Evolutionary conservation across 768 basidiomycete species (phyloP).

Genomic region (Termitomyces heimii): DNA sequence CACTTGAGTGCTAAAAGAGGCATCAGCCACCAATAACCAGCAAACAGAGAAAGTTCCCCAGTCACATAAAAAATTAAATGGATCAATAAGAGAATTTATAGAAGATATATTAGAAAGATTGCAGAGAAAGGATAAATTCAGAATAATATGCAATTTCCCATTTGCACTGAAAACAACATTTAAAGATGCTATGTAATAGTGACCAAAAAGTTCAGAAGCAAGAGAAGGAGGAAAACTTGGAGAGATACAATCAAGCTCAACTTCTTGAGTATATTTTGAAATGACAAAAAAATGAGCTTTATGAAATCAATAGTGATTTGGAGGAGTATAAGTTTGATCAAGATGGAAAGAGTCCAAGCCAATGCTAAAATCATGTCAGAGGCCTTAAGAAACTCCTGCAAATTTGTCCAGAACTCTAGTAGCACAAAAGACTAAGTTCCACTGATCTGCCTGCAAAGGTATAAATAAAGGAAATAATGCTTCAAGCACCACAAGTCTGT

Average conservation of each 20-base stretch:
- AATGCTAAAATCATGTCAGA: too few species aligned
- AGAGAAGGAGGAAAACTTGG: background rate
- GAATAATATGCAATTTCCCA: background rate
- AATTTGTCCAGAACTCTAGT: too few species aligned
- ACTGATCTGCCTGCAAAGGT: too few species aligned
- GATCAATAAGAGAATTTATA: background rate
- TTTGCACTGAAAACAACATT: background rate
- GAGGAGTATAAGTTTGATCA: too few species aligned
- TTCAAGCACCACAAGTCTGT: too few species aligned
- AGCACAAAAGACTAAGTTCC: too few species aligned
- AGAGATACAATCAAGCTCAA: background rate
- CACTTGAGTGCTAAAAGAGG: rapidly evolving
- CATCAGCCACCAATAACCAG: background rate
- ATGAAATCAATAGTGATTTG: background rate
- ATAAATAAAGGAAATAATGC: too few species aligned
- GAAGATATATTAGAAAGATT: background rate
- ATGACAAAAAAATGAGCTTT: background rate
- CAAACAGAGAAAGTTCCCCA: background rate
- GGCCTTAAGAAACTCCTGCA: too few species aligned
- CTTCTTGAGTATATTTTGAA: background rate
- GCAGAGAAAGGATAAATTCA: background rate
- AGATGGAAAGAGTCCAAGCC: too few species aligned
- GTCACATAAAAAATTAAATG: background rate
- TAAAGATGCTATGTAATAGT: background rate
- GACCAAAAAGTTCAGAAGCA: background rate